These are phyloP conservation scores for Colletotrichum tanaceti DNA, from an alignment of 2,329 filamentous ascomycete species.

Conservation along the genomic window DNA sequence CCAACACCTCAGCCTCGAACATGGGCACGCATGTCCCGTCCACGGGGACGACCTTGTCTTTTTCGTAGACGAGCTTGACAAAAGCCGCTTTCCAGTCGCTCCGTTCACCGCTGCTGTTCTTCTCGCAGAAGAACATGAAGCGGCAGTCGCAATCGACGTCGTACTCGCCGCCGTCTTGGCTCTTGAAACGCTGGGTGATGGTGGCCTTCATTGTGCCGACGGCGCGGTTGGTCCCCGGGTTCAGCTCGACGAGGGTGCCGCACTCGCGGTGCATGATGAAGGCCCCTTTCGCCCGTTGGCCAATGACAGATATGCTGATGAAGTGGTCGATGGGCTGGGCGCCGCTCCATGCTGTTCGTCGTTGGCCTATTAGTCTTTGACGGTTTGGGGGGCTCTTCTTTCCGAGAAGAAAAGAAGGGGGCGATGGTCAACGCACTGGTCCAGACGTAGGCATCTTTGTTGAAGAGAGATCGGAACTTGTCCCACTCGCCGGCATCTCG, in stretches of 20 bases:
- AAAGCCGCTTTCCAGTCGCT: slow-evolving; percentile 55
- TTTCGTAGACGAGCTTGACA: slow-evolving; percentile 62
- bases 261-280: slow-evolving; percentile 69
- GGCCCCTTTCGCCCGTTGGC: slow-evolving; percentile 59
- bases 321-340: slow-evolving; percentile 54
- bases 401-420: background rate
- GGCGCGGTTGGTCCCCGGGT: slow-evolving; percentile 53
- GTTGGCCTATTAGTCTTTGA: background rate
- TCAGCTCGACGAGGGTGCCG: slow-evolving; percentile 60
- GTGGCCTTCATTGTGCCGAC: slow-evolving; percentile 66
- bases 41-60: slow-evolving; percentile 61
- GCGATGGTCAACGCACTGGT: slow-evolving; percentile 54
- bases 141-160: slow-evolving; percentile 64
- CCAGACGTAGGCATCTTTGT: slow-evolving; percentile 60
- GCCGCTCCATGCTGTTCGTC: slow-evolving; percentile 57
- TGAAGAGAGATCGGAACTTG: slow-evolving; percentile 62
- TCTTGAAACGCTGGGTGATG: slow-evolving; percentile 62
- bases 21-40: slow-evolving; percentile 54
- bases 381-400: background rate
- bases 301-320: slow-evolving; percentile 58
- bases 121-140: slow-evolving; percentile 61
- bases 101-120: slow-evolving; percentile 38
- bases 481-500: slow-evolving; percentile 65
- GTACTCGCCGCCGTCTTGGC: slow-evolving; percentile 50
- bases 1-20: slow-evolving; percentile 53